Percentiles rank a stretch among this genome's conserved stretches.
These are phyloP conservation scores for Plectosphaerella sp. DNA, from an alignment of 2,329 filamentous ascomycete genomes.

Conservation along the genomic window DNA sequence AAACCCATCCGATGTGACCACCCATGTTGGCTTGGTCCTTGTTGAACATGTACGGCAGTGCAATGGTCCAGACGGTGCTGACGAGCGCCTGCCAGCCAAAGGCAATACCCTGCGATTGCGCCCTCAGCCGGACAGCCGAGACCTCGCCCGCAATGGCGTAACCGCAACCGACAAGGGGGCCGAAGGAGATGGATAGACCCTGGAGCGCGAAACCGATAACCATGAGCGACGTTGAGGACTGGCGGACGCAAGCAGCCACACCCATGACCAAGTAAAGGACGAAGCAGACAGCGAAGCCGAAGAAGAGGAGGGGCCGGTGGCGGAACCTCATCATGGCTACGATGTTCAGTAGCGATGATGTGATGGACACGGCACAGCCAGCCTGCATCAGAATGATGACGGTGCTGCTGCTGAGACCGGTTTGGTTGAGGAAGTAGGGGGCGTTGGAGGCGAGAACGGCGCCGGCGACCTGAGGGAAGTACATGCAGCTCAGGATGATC, in stretches of 20 bases:
- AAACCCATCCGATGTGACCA: conserved; percentile 35
- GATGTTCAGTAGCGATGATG: conserved; percentile 13
- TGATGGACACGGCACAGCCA: conserved; percentile 12
- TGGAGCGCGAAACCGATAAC: conserved; percentile 14
- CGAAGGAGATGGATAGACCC: conserved; percentile 14
- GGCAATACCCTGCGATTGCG: conserved; percentile 9
- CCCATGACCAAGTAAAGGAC: conserved; percentile 16
- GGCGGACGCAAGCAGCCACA: conserved; percentile 11
- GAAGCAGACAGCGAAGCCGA: conserved; percentile 10
- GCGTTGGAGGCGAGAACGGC: conserved; percentile 15
- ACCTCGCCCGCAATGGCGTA: conserved; percentile 10
- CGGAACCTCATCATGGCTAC: conserved; percentile 15
- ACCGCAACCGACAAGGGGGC: conserved; percentile 13
- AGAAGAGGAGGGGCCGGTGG: conserved; percentile 15
- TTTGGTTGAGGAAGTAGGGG: conserved; percentile 18
- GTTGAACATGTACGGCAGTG: conserved; percentile 23
- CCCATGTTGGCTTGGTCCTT: conserved; percentile 27
- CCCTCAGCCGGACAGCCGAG: conserved; percentile 7
- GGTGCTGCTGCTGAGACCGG: conserved; percentile 11
- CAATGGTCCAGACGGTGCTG: conserved; percentile 13
- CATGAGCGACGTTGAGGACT: conserved; percentile 9
- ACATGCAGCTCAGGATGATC: conserved; percentile 13
- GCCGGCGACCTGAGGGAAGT: conserved; percentile 12
- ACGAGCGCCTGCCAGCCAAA: conserved; percentile 6
- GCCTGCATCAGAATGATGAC: conserved; percentile 14